Percentiles rank a stretch among this genome's conserved stretches.
Evolutionary conservation across 352 stramenopile species (phyloP).

Genomic region (Phytophthora pluvialis): DNA sequence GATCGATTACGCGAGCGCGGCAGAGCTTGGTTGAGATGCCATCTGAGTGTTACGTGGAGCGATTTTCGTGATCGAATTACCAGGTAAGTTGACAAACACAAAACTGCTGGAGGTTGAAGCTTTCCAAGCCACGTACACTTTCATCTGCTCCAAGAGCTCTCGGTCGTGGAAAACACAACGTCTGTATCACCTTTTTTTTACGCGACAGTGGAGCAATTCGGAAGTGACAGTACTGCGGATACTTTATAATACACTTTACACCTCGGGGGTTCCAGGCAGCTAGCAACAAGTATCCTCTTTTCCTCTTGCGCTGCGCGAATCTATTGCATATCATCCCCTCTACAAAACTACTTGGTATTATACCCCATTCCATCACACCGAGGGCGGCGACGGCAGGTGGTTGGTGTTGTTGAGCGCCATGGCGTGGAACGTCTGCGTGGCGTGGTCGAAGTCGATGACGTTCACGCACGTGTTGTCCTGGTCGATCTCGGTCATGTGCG

Average conservation of each 20-base stretch:
- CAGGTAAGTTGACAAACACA: background rate
- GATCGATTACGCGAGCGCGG: conserved; percentile 1
- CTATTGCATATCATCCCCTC: too few relatives aligned
- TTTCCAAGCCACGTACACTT: background rate
- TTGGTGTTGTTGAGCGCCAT: conserved; percentile 79
- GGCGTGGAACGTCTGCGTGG: conserved; percentile 53
- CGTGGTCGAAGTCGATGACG: conserved; percentile 80
- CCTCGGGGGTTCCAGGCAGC: background rate
- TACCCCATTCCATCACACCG: conserved; percentile 18
- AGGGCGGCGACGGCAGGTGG: conserved; percentile 51
- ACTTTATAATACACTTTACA: conserved; percentile 5
- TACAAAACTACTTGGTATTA: conserved; percentile 6
- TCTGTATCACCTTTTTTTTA: too few relatives aligned
- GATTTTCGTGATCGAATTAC: conserved; percentile 13
- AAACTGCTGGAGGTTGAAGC: conserved; percentile 4
- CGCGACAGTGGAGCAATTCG: too few relatives aligned
- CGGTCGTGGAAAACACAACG: background rate
- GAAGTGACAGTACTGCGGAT: background rate
- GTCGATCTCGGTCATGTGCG: conserved; percentile 67
- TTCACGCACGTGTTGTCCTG: conserved; percentile 90
- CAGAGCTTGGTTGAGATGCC: conserved; percentile 13
- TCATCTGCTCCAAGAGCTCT: conserved; percentile 2
- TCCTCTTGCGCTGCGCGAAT: too few relatives aligned
- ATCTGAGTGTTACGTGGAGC: conserved; percentile 8
- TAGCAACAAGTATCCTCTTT: conserved; percentile 1